Percentiles rank a stretch among this genome's conserved stretches.
Evolutionary conservation across 2,329 filamentous ascomycete species (phyloP).

Genomic region (Curvularia sp.): DNA sequence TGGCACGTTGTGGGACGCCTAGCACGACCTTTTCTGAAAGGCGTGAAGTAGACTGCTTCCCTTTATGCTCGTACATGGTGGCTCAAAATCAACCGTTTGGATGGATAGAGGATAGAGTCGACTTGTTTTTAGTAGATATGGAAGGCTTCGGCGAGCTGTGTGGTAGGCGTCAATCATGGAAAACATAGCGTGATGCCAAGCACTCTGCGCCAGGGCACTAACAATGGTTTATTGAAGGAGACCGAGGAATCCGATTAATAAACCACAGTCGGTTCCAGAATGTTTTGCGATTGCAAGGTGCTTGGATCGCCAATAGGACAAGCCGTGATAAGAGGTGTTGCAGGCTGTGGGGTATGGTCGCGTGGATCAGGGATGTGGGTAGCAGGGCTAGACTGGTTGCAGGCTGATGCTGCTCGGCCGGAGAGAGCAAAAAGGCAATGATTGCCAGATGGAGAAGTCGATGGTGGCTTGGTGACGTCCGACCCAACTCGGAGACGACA

Average conservation of each 20-base stretch:
- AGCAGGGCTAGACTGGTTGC: background rate
- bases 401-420: background rate
- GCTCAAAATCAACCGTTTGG: background rate
- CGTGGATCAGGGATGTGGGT: background rate
- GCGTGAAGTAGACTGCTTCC: background rate
- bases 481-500: background rate
- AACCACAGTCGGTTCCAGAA: background rate
- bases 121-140: background rate
- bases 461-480: background rate
- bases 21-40: background rate
- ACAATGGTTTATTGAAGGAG: background rate
- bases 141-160: background rate
- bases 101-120: too few relatives aligned
- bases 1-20: background rate
- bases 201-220: background rate
- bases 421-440: background rate
- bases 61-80: background rate
- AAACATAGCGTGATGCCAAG: background rate
- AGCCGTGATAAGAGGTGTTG: background rate
- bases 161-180: background rate
- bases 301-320: conserved; percentile 3
- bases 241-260: background rate
- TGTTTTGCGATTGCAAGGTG: background rate
- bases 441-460: background rate
- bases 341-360: background rate